Evolutionary conservation across 306 rosid genomes (phyloP), one percentile per base, ranked within the genome.

Genomic region (Sphenostylis stenocarpa): DNA sequence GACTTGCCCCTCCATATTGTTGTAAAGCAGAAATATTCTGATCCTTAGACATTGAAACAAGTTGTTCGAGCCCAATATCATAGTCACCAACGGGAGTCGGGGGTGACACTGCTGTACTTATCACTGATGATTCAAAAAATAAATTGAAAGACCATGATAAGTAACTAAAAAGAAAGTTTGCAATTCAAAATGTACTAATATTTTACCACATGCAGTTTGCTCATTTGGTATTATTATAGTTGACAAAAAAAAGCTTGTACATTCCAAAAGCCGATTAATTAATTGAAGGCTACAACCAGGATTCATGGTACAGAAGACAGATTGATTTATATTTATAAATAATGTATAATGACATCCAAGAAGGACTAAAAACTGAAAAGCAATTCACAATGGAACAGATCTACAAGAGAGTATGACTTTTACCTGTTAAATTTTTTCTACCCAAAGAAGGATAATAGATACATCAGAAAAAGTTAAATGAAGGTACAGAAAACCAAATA

Each of bases 1-100:
- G 73, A 82, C 91, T 80, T 85, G 87, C 99, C 89, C 99, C 97
- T 85, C 97, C 97, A 77, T 80, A 75, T 77, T 89, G 82, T 71
- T 95, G 88, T 73, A 95, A 67, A 79, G 88, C 79, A 47, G 89
- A 67, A 69, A 77, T 0, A 13, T 87, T 88, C 73, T 91, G 96
- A 73, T 92, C 97, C 81, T 94, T 93, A 17, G 91, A 88, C 86
- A 92, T 61, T 34, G 99, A 86, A 79, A 73, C 83, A 83, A 95
- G 97, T 38, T 88, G 86, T 70, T 92, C 97, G 24, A 88, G 84
- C 31, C 85, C 89, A 81, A 95, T 79, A 66, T 53, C 83, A 81
- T 71, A 92, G 78, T 89, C 95, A 77, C 90, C 86, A 21, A 15
- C 84, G 70, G 88, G 60, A 39, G 72, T 67, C 75, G 87, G 82